A percentile compares a stretch with the other conserved stretches of the same genome.
phyloP scores from a whole-genome alignment of 164 flowering plant genomes.

The Chloranthus sessilifolius region DNA sequence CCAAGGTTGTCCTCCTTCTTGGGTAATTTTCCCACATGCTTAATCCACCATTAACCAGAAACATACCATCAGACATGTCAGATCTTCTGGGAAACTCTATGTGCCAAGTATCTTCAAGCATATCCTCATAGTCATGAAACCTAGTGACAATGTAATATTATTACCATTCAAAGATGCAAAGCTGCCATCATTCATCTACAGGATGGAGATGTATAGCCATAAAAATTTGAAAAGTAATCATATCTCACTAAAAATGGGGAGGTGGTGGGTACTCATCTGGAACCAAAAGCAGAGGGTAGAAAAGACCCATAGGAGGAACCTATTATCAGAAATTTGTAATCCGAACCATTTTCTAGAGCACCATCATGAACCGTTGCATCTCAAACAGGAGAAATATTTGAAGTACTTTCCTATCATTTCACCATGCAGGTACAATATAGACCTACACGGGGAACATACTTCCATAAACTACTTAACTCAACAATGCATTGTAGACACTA shows the following conservation, averaged over 20 bases:
- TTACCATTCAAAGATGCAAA: neutral
- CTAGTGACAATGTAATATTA: slow-evolving; percentile 27
- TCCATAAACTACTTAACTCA: neutral
- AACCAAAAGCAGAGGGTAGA: slow-evolving; percentile 86
- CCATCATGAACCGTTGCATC: slow-evolving; percentile 15
- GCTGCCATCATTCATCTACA: neutral
- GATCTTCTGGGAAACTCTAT: slow-evolving; percentile 66
- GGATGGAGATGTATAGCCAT: neutral
- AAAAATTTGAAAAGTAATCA: slow-evolving; percentile 7
- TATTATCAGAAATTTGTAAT: slow-evolving; percentile 27
- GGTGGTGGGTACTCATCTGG: slow-evolving; percentile 91
- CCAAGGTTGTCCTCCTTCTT: slow-evolving; percentile 89
- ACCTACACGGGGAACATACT: neutral
- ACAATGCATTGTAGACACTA: too few species aligned
- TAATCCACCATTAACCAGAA: slow-evolving; percentile 43
- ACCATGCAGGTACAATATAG: neutral
- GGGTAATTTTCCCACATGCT: slow-evolving; percentile 84
- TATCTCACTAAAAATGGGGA: slow-evolving; percentile 73
- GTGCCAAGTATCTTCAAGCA: slow-evolving; percentile 88
- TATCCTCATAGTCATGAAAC: slow-evolving; percentile 91
- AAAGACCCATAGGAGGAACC: slow-evolving; percentile 99
- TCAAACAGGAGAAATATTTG: neutral
- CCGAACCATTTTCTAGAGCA: too few species aligned
- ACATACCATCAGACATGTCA: slow-evolving; percentile 63
- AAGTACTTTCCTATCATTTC: neutral